These are phyloP conservation scores for Carex parvula DNA, from an alignment of 176 grass and related monocot species.

Conservation along the genomic window DNA sequence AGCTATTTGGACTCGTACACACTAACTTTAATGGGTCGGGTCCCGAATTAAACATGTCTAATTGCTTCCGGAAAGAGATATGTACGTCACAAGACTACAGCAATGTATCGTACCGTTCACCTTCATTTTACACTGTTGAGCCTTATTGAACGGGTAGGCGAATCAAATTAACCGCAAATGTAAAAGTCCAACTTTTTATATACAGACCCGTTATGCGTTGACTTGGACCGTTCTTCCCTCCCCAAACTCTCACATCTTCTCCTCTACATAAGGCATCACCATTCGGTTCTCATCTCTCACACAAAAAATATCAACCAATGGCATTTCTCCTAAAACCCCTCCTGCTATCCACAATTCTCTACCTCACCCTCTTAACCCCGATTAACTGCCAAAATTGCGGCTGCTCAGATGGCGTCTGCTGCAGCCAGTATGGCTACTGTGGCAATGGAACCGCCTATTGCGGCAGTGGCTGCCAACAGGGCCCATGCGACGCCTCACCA, in stretches of 20 bases:
- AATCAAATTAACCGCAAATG: neutral
- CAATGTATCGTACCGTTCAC: too few relatives aligned
- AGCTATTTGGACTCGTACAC: neutral
- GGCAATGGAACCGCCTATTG: constrained; percentile 10
- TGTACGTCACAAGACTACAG: neutral
- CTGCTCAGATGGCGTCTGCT: constrained; percentile 12
- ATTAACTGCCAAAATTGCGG: constrained; percentile 29
- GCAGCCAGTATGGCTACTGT: constrained; percentile 34
- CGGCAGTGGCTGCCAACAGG: constrained; percentile 26
- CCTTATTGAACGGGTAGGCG: neutral
- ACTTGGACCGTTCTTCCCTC: neutral
- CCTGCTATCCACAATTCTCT: constrained; percentile 22
- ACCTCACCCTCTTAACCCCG: neutral
- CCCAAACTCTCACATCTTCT: neutral
- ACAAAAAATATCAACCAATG: constrained; percentile 14
- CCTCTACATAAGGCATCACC: constrained; percentile 6
- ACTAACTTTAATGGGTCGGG: neutral
- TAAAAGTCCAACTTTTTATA: neutral
- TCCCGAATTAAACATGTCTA: neutral
- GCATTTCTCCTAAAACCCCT: constrained; percentile 6
- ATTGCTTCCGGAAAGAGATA: neutral
- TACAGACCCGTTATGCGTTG: neutral
- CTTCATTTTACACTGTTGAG: too few relatives aligned
- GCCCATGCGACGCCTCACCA: constrained; percentile 18
- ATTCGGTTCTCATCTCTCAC: neutral